Evolutionary conservation across 441 rosid species (phyloP).

Genomic region (Brassica hybrid): DNA sequence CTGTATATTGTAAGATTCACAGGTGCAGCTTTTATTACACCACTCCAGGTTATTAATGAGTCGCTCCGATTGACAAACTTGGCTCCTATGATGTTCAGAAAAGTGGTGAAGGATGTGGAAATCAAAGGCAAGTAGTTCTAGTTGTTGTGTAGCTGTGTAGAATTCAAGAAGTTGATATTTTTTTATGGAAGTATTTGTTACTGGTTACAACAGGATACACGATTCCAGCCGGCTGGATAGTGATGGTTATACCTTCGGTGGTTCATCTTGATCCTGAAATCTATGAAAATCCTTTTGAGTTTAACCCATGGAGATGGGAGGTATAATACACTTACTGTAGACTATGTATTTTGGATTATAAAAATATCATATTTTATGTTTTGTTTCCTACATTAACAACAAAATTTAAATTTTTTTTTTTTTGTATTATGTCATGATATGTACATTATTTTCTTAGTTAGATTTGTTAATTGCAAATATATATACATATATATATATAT

Average conservation of each 20-base stretch:
- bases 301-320: conserved; percentile 2
- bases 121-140: conserved; percentile 25
- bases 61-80: conserved; percentile 26
- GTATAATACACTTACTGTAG: not conserved
- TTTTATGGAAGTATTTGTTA: too few species aligned
- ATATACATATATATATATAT: too few species aligned
- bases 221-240: not conserved
- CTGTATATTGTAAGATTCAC: too few species aligned
- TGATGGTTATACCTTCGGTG: not conserved
- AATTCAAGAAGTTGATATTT: too few species aligned
- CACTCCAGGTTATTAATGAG: conserved; percentile 29
- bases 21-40: too few species aligned
- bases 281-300: not conserved
- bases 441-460: not conserved
- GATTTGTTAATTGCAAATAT: too few species aligned
- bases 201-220: not conserved
- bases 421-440: not conserved
- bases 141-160: not conserved
- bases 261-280: not conserved
- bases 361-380: not conserved
- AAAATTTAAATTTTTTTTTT: too few species aligned
- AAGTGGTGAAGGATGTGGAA: conserved; percentile 25
- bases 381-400: too few species aligned
- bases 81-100: conserved; percentile 33
- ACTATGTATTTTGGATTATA: not conserved